phyloP scores from a whole-genome alignment of 1,284 basidiomycete species.

The Cryptococcus sp. region DNA sequence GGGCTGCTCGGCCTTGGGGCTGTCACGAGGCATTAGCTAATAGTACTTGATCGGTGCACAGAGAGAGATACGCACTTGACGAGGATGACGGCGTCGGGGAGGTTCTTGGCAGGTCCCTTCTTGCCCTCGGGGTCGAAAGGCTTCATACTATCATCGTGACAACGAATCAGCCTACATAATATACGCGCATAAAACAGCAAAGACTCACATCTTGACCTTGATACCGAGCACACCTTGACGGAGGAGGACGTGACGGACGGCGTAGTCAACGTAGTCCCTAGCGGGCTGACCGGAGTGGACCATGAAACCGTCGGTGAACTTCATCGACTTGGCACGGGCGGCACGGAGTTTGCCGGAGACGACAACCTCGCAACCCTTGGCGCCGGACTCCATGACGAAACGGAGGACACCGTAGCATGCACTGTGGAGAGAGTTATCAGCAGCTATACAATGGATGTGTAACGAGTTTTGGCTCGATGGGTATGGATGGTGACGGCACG shows the following conservation, averaged over 20 bases:
- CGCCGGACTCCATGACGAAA: constrained; percentile 99
- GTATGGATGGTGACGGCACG: constrained; percentile 36
- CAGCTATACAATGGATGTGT: background rate
- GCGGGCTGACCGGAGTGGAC: constrained; percentile 99
- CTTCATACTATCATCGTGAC: constrained; percentile 77
- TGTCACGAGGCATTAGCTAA: constrained; percentile 21
- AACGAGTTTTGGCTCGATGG: background rate
- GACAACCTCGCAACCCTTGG: constrained; percentile 99
- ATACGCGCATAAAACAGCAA: background rate
- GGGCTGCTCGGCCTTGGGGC: constrained; percentile 61
- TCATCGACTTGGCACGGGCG: constrained; percentile 99
- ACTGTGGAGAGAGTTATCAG: constrained; percentile 56
- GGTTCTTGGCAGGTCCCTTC: constrained; percentile 85
- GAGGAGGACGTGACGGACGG: constrained; percentile 96
- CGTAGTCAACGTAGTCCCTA: constrained; percentile 95
- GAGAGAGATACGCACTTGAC: constrained; percentile 61
- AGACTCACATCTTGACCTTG: constrained; percentile 96
- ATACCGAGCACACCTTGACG: constrained; percentile 99
- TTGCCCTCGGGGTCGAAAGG: constrained; percentile 89
- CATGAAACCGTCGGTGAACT: constrained; percentile 99
- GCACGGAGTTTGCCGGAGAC: constrained; percentile 99
- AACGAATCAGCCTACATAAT: background rate
- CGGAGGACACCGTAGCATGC: constrained; percentile 99
- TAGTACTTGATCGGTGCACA: constrained; percentile 56
- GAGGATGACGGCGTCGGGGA: constrained; percentile 94